Percentiles rank a stretch among this genome's conserved stretches.
These are phyloP conservation scores for Candida methanosorbosa DNA, from an alignment of 805 yeast species.

Conservation along the genomic window DNA sequence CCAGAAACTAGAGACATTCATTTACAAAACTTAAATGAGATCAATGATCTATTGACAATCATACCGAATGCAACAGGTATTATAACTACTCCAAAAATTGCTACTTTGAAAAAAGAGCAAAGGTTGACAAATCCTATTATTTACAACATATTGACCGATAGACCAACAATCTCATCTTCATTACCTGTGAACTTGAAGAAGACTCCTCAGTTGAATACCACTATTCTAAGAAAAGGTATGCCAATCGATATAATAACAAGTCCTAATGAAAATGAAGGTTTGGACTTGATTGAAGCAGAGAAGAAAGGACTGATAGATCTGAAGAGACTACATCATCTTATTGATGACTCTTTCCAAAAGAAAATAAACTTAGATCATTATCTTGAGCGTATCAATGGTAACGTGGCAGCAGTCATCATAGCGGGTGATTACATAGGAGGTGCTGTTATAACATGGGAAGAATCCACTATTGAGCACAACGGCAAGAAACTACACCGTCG, in stretches of 20 bases:
- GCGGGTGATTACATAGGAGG: conserved; percentile 96
- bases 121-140: conserved; percentile 69
- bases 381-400: conserved; percentile 51
- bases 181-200: conserved; percentile 57
- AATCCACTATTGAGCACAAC: neutral
- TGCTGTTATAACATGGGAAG: conserved; percentile 85
- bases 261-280: conserved; percentile 23
- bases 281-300: conserved; percentile 31
- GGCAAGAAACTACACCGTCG: conserved; percentile 15
- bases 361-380: conserved; percentile 60
- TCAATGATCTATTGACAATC: conserved; percentile 46
- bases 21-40: conserved; percentile 53
- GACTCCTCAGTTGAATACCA: conserved; percentile 62
- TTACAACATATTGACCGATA: conserved; percentile 83
- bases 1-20: conserved; percentile 44
- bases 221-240: conserved; percentile 73
- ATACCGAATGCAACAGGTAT: conserved; percentile 62
- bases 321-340: conserved; percentile 45
- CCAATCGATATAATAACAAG: conserved; percentile 37
- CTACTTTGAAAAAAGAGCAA: conserved; percentile 32
- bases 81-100: conserved; percentile 76
- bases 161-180: conserved; percentile 86
- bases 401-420: conserved; percentile 68
- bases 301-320: conserved; percentile 39
- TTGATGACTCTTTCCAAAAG: conserved; percentile 75